Conservation (phyloP, 306 rosid genomes). For the Delonix regia region DNA sequence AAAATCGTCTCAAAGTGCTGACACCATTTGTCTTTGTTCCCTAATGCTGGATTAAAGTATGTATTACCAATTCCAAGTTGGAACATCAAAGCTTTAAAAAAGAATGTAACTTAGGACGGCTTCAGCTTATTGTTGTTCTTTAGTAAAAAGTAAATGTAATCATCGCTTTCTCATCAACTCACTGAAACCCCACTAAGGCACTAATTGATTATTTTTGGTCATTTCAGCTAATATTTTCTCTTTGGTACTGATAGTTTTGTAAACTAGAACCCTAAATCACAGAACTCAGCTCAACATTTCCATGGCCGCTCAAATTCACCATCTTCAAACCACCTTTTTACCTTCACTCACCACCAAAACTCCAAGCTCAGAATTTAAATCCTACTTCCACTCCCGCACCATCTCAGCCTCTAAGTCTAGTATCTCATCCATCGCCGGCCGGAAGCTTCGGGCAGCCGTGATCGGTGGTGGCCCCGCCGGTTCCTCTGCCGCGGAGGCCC, state of each 20-base stretch:
- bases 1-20: slow-evolving; percentile 24
- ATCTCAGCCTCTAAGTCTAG: slow-evolving; percentile 48
- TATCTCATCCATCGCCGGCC: slow-evolving; percentile 55
- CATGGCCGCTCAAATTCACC: slow-evolving; percentile 48
- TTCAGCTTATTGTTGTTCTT: background rate
- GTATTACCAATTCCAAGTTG: slow-evolving; percentile 9
- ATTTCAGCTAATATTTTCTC: background rate
- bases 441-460: slow-evolving; percentile 87
- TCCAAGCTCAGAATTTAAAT: slow-evolving; percentile 24
- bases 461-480: slow-evolving; percentile 95
- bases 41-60: slow-evolving; percentile 13
- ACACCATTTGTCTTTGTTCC: slow-evolving; percentile 37
- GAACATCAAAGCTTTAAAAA: background rate
- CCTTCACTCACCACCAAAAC: slow-evolving; percentile 15
- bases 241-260: background rate
- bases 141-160: slow-evolving; percentile 12
- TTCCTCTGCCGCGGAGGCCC: slow-evolving; percentile 86
- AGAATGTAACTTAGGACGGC: slow-evolving; percentile 14
- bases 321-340: slow-evolving; percentile 22
- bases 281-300: slow-evolving; percentile 26
- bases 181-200: background rate
- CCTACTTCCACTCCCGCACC: slow-evolving; percentile 3
- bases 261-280: slow-evolving; percentile 31
- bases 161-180: background rate
- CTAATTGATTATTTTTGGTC: background rate